Percentiles rank a stretch among this genome's conserved stretches.
phyloP scores from a whole-genome alignment of 2,329 filamentous ascomycete genomes.

The Cercospora canescens region DNA sequence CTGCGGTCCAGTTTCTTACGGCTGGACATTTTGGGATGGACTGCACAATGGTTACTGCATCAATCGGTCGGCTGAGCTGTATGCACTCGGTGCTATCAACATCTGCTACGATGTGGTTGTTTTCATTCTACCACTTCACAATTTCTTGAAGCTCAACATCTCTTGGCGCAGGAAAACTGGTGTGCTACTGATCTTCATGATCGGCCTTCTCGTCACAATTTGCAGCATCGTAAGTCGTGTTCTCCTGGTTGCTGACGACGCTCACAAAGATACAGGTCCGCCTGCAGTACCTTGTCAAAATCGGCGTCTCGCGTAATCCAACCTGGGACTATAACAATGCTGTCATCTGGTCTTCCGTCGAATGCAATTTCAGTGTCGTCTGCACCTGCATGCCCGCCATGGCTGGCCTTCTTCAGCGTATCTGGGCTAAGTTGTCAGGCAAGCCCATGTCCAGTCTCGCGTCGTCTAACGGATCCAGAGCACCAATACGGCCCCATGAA shows the following conservation, averaged over 20 bases:
- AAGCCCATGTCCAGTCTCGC: slow-evolving; percentile 15
- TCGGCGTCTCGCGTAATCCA: slow-evolving; percentile 18
- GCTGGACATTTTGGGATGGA: slow-evolving; percentile 23
- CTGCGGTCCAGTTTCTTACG: slow-evolving; percentile 17
- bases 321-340: slow-evolving; percentile 24
- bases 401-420: slow-evolving; percentile 21
- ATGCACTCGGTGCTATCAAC: slow-evolving; percentile 23
- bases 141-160: slow-evolving; percentile 25
- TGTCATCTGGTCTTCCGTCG: slow-evolving; percentile 20
- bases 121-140: slow-evolving; percentile 24
- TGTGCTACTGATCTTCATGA: slow-evolving; percentile 23
- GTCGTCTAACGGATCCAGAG: slow-evolving; percentile 15
- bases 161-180: slow-evolving; percentile 23
- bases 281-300: slow-evolving; percentile 24
- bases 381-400: slow-evolving; percentile 26
- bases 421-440: slow-evolving; percentile 20
- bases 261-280: slow-evolving; percentile 4
- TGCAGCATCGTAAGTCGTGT: slow-evolving; percentile 18
- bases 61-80: slow-evolving; percentile 18
- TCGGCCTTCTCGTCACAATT: slow-evolving; percentile 21
- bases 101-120: slow-evolving; percentile 27
- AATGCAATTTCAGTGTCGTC: slow-evolving; percentile 22
- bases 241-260: not conserved
- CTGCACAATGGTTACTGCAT: slow-evolving; percentile 20
- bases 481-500: slow-evolving; percentile 17